phyloP scores from a whole-genome alignment of 23 red algal genomes.

The Gracilaria gracilis region DNA sequence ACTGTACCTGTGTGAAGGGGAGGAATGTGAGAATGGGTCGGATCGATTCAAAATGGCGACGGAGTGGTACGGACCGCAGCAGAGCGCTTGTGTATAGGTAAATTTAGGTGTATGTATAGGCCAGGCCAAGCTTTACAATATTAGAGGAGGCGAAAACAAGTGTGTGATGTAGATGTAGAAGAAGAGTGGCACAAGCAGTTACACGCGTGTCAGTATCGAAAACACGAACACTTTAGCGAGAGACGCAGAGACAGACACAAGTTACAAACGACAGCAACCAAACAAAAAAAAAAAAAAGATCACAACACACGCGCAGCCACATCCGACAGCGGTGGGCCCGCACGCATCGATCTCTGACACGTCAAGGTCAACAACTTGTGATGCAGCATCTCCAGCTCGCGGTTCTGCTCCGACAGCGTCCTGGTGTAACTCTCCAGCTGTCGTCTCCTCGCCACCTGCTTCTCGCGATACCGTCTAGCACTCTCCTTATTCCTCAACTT shows the following conservation, averaged over 20 bases:
- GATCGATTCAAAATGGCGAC: not conserved
- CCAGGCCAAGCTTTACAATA: no score
- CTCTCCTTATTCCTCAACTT: conserved; percentile 78
- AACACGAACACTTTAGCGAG: no score
- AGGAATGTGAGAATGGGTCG: not conserved
- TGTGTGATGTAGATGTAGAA: no score
- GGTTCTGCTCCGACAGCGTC: conserved; percentile 64
- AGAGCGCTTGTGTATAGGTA: not conserved
- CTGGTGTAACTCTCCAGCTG: conserved; percentile 69
- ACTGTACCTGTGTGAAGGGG: conserved; percentile 45
- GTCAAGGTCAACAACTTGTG: conserved; percentile 51
- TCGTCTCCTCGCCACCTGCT: conserved; percentile 61
- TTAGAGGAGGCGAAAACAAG: no score
- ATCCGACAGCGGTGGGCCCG: not conserved
- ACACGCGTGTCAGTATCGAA: no score
- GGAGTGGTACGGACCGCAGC: not conserved
- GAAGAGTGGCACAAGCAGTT: no score
- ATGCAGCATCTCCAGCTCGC: conserved; percentile 63
- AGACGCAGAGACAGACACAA: no score
- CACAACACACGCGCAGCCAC: not conserved
- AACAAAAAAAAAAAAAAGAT: not conserved
- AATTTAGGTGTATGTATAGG: not conserved
- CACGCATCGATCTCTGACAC: conserved; percentile 33
- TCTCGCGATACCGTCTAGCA: conserved; percentile 66
- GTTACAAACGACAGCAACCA: not conserved